Evolutionary conservation across 805 yeast species (phyloP), one percentile per base, ranked within the genome.

Genomic region (Lachancea dasiensis): DNA sequence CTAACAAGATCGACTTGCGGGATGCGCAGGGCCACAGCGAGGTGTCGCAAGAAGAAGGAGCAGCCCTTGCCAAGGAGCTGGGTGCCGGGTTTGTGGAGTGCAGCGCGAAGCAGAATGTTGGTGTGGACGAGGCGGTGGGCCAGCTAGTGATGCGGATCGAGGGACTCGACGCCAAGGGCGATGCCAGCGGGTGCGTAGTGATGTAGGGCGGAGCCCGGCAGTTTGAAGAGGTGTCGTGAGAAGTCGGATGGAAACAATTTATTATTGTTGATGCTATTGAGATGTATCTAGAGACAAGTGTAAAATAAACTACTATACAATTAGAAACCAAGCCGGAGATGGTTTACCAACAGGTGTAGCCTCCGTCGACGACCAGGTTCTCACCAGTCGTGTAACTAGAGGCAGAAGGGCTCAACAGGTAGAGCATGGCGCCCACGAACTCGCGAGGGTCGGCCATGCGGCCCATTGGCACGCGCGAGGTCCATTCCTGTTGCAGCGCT

Each of bases 381-480:
- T 82, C 80, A 54, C 94, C 95, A 11, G 94, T 84, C 41, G 90
- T 82, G 69, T 84, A 85, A 14, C 81, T 70, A 25, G 84, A 73
- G 6, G 90, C 92, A 33, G 75, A 50, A 40, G 75, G 74, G 26
- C 83, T 72, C 18, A 89, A 79, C 67, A 84, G 70, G 69, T 81
- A 85, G 46, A 85, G 65, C 40, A 81, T 69, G 24, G 85, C 71
- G 27, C 94, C 94, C 27, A 81, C 81, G 56, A 83, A 81, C 63
- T 84, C 94, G 56, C 77, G 72, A 45, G 92, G 90, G 52, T 80
- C 86, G 27, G 94, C 89, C 83, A 85, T 78, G 67, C 94, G 75
- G 55, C 75, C 75, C 77, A 79, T 70, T 53, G 94, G 94, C 39
- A 79, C 69, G 62, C 75, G 75, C 20, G 75, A 61, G 53, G 79